Evolutionary conservation across 495 filamentous ascomycete genomes (phyloP).

Genomic region (Cenococcum geophilum): DNA sequence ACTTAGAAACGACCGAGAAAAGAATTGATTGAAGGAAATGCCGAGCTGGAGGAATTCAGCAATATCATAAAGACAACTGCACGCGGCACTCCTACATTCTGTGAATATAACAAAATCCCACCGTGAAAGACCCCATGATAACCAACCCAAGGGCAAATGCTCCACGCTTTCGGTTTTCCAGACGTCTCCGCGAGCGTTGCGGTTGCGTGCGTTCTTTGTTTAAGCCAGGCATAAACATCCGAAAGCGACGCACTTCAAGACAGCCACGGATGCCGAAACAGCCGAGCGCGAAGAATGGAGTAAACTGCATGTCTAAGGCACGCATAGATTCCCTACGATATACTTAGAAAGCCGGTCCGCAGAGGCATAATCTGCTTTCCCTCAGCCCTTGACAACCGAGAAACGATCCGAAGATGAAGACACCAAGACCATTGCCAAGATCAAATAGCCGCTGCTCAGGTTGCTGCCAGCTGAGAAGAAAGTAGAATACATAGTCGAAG

Average conservation of each 20-base stretch:
- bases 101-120: background rate
- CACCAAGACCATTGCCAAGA: constrained; percentile 2
- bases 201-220: constrained; percentile 7
- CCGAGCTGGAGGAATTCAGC: background rate
- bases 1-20: too few relatives aligned
- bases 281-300: too few relatives aligned
- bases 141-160: background rate
- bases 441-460: background rate
- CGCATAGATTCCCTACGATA: background rate
- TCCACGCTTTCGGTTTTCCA: background rate
- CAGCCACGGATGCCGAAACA: background rate
- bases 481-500: constrained; percentile 6
- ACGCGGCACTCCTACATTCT: background rate
- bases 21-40: background rate
- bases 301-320: background rate
- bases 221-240: background rate
- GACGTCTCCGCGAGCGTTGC: background rate
- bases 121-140: background rate
- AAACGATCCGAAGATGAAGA: background rate
- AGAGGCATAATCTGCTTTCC: background rate
- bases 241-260: background rate
- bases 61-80: background rate
- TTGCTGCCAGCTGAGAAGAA: constrained; percentile 1
- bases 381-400: background rate
- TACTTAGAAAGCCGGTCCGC: background rate